A percentile compares a stretch with the other conserved stretches of the same genome.
phyloP scores from a whole-genome alignment of 129 eudicot species.

The Tagetes patula region DNA sequence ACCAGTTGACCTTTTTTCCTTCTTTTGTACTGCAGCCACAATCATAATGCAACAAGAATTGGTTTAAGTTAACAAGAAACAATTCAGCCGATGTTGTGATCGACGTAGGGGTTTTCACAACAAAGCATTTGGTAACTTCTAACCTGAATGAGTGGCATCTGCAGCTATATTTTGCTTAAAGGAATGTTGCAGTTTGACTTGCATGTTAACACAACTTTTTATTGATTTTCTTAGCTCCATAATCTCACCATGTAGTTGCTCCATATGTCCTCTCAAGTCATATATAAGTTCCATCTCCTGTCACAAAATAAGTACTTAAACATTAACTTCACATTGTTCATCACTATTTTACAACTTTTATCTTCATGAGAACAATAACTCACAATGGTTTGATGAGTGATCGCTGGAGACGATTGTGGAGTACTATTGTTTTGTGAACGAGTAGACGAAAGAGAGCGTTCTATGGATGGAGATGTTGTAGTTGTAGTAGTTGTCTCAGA shows the following conservation, averaged over 20 bases:
- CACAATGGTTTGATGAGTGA: constrained; percentile 45
- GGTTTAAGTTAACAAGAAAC: background rate
- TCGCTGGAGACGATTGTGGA: constrained; percentile 32
- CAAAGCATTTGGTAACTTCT: background rate
- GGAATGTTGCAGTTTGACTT: constrained; percentile 57
- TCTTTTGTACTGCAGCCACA: constrained; percentile 27
- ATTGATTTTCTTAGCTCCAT: constrained; percentile 62
- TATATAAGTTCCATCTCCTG: constrained; percentile 82
- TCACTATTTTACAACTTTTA: too few species aligned
- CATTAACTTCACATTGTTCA: background rate
- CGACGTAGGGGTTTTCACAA: too few species aligned
- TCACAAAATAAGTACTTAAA: constrained; percentile 1
- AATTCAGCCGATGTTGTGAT: too few species aligned
- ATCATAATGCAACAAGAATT: background rate
- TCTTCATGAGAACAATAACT: constrained; percentile 19
- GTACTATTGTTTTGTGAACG: constrained; percentile 30
- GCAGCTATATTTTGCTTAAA: constrained; percentile 33
- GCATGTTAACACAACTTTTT: constrained; percentile 68
- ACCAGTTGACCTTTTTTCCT: constrained; percentile 21
- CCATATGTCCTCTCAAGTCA: constrained; percentile 74
- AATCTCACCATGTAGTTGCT: constrained; percentile 74
- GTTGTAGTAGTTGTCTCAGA: constrained; percentile 33
- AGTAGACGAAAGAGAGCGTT: constrained; percentile 33
- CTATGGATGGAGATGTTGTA: constrained; percentile 46
- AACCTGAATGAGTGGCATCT: constrained; percentile 24